A percentile compares a stretch with the other conserved stretches of the same genome.
These are phyloP conservation scores for Kokia cookei DNA, from an alignment of 441 rosid genomes.

Conservation along the genomic window DNA sequence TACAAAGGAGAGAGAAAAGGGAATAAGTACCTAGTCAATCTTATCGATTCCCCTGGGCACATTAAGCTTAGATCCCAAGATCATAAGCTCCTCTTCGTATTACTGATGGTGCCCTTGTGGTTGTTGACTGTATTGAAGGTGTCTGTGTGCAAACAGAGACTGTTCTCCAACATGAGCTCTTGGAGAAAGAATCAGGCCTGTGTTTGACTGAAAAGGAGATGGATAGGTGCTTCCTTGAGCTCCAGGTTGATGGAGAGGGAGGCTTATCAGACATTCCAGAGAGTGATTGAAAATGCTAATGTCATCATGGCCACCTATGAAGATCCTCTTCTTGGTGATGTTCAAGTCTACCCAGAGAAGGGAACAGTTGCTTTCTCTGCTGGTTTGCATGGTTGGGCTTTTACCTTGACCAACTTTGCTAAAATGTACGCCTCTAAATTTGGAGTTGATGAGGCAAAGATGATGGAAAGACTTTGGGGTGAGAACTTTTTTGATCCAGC, in stretches of 20 bases:
- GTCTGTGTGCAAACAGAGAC: slow-evolving; percentile 77
- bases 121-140: slow-evolving; percentile 69
- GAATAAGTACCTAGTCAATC: slow-evolving; percentile 64
- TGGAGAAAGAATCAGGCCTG: slow-evolving; percentile 77
- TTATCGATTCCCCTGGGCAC: slow-evolving; percentile 75
- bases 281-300: slow-evolving; percentile 71
- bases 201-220: slow-evolving; percentile 71
- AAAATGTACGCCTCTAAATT: slow-evolving; percentile 16
- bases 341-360: slow-evolving; percentile 47
- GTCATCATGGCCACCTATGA: slow-evolving; percentile 78
- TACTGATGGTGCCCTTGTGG: slow-evolving; percentile 75
- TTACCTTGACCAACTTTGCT: slow-evolving; percentile 11
- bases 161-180: slow-evolving; percentile 68
- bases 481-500: slow-evolving; percentile 17
- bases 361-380: slow-evolving; percentile 20
- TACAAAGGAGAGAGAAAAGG: slow-evolving; percentile 51
- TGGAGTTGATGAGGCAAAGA: slow-evolving; percentile 11
- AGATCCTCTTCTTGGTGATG: slow-evolving; percentile 72
- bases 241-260: slow-evolving; percentile 81
- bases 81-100: slow-evolving; percentile 85
- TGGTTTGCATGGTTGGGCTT: slow-evolving; percentile 17
- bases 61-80: no score
- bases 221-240: slow-evolving; percentile 81
- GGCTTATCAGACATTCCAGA: slow-evolving; percentile 62
- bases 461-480: slow-evolving; percentile 21